Evolutionary conservation across 1,139 yeast species (phyloP).

Genomic region (Diutina pseudorugosa): DNA sequence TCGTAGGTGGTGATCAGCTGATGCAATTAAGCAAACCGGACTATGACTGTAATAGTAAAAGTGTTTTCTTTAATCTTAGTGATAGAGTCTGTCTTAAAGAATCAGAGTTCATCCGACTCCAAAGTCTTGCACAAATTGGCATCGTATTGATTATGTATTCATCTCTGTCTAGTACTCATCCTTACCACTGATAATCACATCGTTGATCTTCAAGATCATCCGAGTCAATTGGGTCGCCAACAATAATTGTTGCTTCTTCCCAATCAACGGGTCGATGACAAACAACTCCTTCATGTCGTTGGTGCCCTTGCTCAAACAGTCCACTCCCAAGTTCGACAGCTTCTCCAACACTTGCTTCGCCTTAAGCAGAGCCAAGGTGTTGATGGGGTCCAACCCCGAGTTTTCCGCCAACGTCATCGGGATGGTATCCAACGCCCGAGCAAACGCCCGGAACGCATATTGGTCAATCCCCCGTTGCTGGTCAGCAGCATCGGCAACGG

Average conservation of each 20-base stretch:
- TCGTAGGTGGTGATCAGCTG: no score
- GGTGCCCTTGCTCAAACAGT: constrained; percentile 80
- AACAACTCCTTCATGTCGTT: constrained; percentile 88
- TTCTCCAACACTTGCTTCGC: constrained; percentile 72
- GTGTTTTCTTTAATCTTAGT: no score
- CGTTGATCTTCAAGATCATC: constrained; percentile 94
- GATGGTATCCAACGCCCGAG: constrained; percentile 80
- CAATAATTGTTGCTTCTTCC: constrained; percentile 90
- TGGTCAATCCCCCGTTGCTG: constrained; percentile 91
- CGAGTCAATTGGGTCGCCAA: constrained; percentile 95
- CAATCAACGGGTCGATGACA: constrained; percentile 93
- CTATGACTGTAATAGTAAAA: no score
- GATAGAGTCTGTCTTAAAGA: no score
- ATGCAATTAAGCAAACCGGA: no score
- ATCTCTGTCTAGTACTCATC: constrained; percentile 42
- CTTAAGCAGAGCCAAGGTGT: constrained; percentile 72
- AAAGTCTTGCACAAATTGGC: no score
- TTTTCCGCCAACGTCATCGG: constrained; percentile 96
- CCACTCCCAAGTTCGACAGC: constrained; percentile 74
- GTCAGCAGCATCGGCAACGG: constrained; percentile 88
- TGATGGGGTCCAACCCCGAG: constrained; percentile 91
- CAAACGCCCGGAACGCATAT: constrained; percentile 92
- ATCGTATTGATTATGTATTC: no score
- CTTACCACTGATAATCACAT: constrained; percentile 86
- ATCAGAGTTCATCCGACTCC: no score